Evolutionary conservation across 805 yeast genomes (phyloP).

Genomic region (Teunomyces panamensis): DNA sequence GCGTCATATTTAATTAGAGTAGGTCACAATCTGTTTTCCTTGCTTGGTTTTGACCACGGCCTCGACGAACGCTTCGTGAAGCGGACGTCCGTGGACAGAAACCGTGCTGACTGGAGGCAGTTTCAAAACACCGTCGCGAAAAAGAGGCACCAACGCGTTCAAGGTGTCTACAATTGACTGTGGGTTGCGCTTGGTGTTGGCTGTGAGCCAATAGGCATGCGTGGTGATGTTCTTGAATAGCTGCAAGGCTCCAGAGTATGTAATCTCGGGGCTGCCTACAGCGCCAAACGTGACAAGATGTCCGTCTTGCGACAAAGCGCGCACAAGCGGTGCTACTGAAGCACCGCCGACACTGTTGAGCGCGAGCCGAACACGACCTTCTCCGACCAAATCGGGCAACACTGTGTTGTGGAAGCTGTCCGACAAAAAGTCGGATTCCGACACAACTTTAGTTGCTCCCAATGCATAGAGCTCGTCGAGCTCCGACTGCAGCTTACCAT

Average conservation of each 20-base stretch:
- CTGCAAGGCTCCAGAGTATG: constrained; percentile 21
- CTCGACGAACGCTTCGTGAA: not conserved
- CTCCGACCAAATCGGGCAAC: constrained; percentile 15
- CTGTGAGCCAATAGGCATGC: constrained; percentile 31
- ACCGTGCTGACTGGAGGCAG: not conserved
- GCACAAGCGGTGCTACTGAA: constrained; percentile 18
- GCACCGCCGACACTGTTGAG: constrained; percentile 31
- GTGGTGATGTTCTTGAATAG: constrained; percentile 30
- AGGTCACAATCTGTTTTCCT: not conserved
- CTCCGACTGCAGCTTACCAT: constrained; percentile 21
- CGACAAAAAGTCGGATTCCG: constrained; percentile 24
- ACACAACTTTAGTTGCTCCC: constrained; percentile 32
- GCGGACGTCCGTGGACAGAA: not conserved
- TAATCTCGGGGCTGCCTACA: constrained; percentile 13
- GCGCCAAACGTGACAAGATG: constrained; percentile 29
- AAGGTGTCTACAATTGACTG: constrained; percentile 56
- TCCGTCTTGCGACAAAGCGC: constrained; percentile 25
- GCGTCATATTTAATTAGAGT: not conserved
- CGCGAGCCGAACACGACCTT: constrained; percentile 27
- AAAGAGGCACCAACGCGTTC: constrained; percentile 52
- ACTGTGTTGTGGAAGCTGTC: constrained; percentile 12
- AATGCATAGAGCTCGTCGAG: constrained; percentile 19
- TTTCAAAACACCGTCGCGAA: constrained; percentile 52
- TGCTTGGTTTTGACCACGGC: not conserved
- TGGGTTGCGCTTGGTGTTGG: constrained; percentile 42